Evolutionary conservation across 805 yeast species (phyloP).

Genomic region (Spathaspora sp.): DNA sequence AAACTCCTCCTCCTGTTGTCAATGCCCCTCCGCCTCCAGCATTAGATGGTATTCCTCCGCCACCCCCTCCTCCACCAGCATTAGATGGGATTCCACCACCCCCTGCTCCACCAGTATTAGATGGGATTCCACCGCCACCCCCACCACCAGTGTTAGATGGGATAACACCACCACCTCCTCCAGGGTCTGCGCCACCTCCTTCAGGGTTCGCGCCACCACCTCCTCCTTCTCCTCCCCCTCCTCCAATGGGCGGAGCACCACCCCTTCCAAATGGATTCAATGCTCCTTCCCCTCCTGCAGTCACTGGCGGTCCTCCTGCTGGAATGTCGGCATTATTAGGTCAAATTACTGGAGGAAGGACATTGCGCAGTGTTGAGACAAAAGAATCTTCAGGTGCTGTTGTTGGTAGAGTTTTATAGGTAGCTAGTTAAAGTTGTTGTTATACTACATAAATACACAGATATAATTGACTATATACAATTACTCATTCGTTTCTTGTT

Average conservation of each 20-base stretch:
- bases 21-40: conserved; percentile 13
- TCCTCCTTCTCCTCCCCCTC: conserved; percentile 19
- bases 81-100: conserved; percentile 15
- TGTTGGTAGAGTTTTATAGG: conserved; percentile 47
- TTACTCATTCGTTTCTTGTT: neutral
- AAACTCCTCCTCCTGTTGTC: conserved; percentile 12
- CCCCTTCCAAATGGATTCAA: conserved; percentile 7
- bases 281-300: conserved; percentile 18
- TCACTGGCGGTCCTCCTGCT: conserved; percentile 21
- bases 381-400: conserved; percentile 42
- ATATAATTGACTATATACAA: conserved; percentile 1
- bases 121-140: conserved; percentile 17
- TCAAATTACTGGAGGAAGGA: conserved; percentile 52
- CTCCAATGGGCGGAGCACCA: conserved; percentile 14
- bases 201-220: conserved; percentile 17
- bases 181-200: conserved; percentile 19
- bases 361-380: conserved; percentile 49
- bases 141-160: conserved; percentile 9
- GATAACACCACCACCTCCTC: conserved; percentile 21
- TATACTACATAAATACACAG: neutral
- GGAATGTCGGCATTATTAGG: conserved; percentile 50
- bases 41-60: conserved; percentile 15
- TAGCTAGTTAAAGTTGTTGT: neutral
- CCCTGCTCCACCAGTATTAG: conserved; percentile 12
- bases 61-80: conserved; percentile 20